Evolutionary conservation across 192 early-diverging fungal species (phyloP), one percentile per base, ranked within the genome.

Genomic region (Gaertneriomyces sp.): DNA sequence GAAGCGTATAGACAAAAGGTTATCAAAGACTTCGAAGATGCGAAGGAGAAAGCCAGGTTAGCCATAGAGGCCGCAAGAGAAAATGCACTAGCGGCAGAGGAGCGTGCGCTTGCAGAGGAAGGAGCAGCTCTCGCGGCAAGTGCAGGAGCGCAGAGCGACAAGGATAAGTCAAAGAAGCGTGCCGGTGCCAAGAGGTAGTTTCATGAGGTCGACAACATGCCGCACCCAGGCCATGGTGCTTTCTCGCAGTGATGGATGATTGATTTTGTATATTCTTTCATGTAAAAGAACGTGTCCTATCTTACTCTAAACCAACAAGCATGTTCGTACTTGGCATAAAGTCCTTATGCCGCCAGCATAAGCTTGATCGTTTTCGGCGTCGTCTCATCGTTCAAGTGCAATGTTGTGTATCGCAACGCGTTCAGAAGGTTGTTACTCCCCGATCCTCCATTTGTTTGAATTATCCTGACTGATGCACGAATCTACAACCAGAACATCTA

Each of bases 301-400:
- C 25, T 33, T 33, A 33, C 25, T 33, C 25, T 33, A 33, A 33
- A 33, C 25, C 25, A 33, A 33, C 25, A 33, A 33, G 25, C 25
- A 33, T 33, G 25, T 33, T 33, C 25, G 25, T 33, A 33, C 25
- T 33, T 33, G 25, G 25, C 25, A 33, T 33, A 33, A 33, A 33
- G 25, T n/a, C 42, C 20, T n/a, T 53, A 68, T 9, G 58, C 45
- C 41, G 72, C 64, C 7, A 74, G 52, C 51, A 61, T 51, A 49
- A 64, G 65, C 63, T 76, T 76, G 39, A 73, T 64, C 5, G 59
- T 40, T 61, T 89, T 90, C 44, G 92, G 89, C 7, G 91, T 93
- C 0, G 79, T 66, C 20, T 91, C 86, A 58, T 90, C 85, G 69
- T 92, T 92, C 25, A 94, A 74, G 71, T 93, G 89, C 55, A 89